Evolutionary conservation across 2,329 filamentous ascomycete genomes (phyloP), one percentile per base, ranked within the genome.

Genomic region (Herpotrichia juniperi): DNA sequence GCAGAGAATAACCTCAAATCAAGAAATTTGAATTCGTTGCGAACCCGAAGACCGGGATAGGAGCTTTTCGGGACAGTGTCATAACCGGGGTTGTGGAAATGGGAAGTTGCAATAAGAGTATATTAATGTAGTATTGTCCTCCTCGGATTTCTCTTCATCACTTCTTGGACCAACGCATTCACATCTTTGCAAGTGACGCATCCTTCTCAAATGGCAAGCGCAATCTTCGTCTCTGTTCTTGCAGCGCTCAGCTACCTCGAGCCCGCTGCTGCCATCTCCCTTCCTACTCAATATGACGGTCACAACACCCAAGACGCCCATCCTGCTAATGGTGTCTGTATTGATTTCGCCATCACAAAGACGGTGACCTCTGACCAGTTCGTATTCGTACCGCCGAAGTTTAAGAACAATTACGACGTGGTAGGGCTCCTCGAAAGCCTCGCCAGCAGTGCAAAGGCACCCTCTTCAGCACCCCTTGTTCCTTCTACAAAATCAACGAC

Each of bases 381-480:
- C 12, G 19, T 46, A 11, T 59, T 44, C 37, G 40, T 3, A 2
- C 19, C 24, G 4, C 28, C 40, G 8, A 46, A 31, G n/a, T 55
- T 59, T 28, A 35, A 51, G 32, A 37, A 51, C 25, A 57, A 59
- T 30, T 61, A 40, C 42, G 58, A 61, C 43, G 50, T 57, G 3
- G 51, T 48, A 9, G 47, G 28, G 1, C 43, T 51, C 16, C 32
- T 51, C 5, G 46, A 34, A 11, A 42, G 49, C 3, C 39, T 8
- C 16, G 30, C 3, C 28, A 51, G 39, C 28, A 53, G 17, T 17
- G 26, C 7, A 9, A 21, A 6, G 17, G 25, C 11, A 22, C 39
- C 9, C 52, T 52, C 30, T n/a, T n/a, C n/a, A n/a, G 14, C 19
- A 19, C 56, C 56, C 2, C 37, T 61, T n/a, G 19, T 25, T 12